phyloP scores from a whole-genome alignment of 371 early-diverging fungal species.

The Lichtheimia ornata region DNA sequence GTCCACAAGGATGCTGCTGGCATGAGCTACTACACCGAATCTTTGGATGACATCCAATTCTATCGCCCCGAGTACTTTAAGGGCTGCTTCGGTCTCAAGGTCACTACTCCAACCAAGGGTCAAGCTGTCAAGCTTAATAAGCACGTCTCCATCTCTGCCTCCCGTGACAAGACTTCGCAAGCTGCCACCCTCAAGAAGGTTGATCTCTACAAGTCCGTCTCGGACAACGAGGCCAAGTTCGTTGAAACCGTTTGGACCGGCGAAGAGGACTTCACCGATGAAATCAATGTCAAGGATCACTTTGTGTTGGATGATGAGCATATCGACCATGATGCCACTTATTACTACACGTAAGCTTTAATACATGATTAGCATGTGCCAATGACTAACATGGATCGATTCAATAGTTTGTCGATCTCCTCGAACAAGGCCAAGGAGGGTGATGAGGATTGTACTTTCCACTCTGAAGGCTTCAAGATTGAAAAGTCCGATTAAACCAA shows the following conservation, averaged over 20 bases:
- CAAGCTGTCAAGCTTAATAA: constrained; percentile 22
- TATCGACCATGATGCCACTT: constrained; percentile 10
- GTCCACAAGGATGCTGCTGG: constrained; percentile 59
- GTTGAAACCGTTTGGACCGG: constrained; percentile 37
- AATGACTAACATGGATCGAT: too few relatives aligned
- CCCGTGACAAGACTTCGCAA: constrained; percentile 43
- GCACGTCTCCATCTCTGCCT: constrained; percentile 32
- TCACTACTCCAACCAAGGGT: constrained; percentile 33
- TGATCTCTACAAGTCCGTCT: constrained; percentile 41
- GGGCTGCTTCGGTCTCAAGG: constrained; percentile 48
- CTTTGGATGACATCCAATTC: constrained; percentile 30
- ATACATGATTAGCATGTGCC: too few relatives aligned
- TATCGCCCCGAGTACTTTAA: constrained; percentile 31
- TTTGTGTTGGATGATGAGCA: constrained; percentile 26
- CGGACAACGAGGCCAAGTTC: constrained; percentile 13
- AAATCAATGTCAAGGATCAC: constrained; percentile 47
- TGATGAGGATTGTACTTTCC: constrained; percentile 16
- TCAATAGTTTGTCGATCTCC: constrained; percentile 6
- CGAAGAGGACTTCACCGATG: constrained; percentile 26
- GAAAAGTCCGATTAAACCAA: background rate
- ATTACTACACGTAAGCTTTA: constrained; percentile 12
- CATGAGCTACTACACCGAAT: constrained; percentile 45
- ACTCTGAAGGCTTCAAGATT: constrained; percentile 17
- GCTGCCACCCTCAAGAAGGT: constrained; percentile 36
- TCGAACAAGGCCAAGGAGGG: constrained; percentile 7